Base-by-base conservation (phyloP, 148 eudicot genomes). In the Spergularia bocconei region DNA sequence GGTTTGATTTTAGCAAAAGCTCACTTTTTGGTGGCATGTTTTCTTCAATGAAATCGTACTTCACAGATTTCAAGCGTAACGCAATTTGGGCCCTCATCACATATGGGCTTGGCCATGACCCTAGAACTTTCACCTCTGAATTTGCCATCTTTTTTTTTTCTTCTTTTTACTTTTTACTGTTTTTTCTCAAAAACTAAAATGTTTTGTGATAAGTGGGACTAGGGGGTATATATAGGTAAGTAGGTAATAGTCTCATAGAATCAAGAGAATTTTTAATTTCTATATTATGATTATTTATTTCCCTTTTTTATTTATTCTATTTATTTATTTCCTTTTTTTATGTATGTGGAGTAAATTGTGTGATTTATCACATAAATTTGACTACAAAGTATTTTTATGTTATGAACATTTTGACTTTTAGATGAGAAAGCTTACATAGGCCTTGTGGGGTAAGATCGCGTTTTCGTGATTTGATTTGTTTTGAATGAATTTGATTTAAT, bases 1-100 rank as follows among this genome's bases (percentile, higher is more conserved):
- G 93, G 71, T 91, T 91, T 2, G 90, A 86, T 79, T 88, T 81
- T 2, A 91, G 80, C n/a, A 92, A 84, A 9, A 90, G 84, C 59
- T 92, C 88, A 57, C 92, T 88, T 61, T 91, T 89, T 5, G 75
- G 23, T 1, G 57, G 53, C 63, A 80, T 44, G 9, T 73, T 79
- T 81, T 89, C 90, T 20, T 41, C 61, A 0, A 84, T 8, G 29
- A 83, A 86, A 74, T 91, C 88, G 51, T 86, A 83, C 1, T 74
- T 79, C 0, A 89, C 69, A 2, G 84, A 82, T 63, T 91, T 91
- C 11, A 87, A 7, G 62, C 82, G 75, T 6, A 91, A 84, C 4
- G 88, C 96, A 7, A 91, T 79, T 47, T 67, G 74, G 7, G 80
- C 85, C 72, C 93, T 78, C 66, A 75, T 75, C 52, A 63, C 88